Evolutionary conservation across 139 green algal genomes (phyloP).

Genomic region (Ettlia oleoabundans): DNA sequence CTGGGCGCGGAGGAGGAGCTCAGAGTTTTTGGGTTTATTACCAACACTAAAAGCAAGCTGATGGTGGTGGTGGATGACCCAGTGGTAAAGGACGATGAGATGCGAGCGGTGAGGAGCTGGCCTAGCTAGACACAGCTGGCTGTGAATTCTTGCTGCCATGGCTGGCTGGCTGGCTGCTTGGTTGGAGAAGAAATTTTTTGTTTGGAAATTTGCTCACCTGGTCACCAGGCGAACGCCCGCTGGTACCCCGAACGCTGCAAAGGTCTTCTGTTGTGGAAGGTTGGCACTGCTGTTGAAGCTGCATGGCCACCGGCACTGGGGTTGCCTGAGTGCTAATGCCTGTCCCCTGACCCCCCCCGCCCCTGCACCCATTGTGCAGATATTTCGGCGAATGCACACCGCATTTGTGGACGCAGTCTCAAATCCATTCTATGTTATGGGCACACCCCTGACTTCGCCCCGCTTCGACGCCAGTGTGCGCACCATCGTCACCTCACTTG

Average conservation of each 20-base stretch:
- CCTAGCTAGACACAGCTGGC: neutral
- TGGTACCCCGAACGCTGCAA: too few relatives aligned
- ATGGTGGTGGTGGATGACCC: conserved; percentile 69
- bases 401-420: conserved; percentile 82
- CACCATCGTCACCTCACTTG: conserved; percentile 32
- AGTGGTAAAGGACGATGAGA: conserved; percentile 63
- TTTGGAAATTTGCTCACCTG: too few relatives aligned
- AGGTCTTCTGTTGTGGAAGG: too few relatives aligned
- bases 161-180: neutral
- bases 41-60: conserved; percentile 25
- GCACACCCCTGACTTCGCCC: conserved; percentile 38
- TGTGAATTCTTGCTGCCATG: neutral
- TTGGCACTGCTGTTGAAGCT: too few relatives aligned
- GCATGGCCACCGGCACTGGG: too few relatives aligned
- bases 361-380: conserved; percentile 47
- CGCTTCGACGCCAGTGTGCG: conserved; percentile 50
- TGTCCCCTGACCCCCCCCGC: neutral
- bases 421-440: conserved; percentile 83
- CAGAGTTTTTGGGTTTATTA: conserved; percentile 73
- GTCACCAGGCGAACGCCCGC: too few relatives aligned
- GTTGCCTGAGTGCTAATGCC: too few relatives aligned
- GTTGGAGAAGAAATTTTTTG: neutral
- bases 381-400: conserved; percentile 76
- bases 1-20: conserved; percentile 87
- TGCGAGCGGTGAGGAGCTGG: conserved; percentile 48